These are phyloP conservation scores for Ceriops zippeliana DNA, from an alignment of 345 rosid species.

Conservation along the genomic window DNA sequence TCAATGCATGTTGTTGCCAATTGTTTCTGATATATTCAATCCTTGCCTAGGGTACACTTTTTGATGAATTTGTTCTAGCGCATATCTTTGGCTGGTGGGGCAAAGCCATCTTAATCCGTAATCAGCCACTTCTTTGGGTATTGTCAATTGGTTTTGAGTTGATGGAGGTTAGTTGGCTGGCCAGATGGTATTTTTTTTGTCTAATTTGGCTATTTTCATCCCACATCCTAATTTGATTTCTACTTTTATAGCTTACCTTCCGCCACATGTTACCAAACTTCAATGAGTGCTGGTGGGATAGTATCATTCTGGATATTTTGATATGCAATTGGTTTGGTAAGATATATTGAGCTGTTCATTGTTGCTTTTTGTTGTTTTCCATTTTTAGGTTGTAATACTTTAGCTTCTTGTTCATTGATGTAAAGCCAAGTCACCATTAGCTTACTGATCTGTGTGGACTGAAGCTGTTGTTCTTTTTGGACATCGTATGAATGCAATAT, in stretches of 20 bases:
- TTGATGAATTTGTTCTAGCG: constrained; percentile 95
- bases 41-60: constrained; percentile 64
- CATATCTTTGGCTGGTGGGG: constrained; percentile 99
- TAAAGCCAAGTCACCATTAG: neutral
- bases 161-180: constrained; percentile 68
- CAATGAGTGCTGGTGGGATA: constrained; percentile 99
- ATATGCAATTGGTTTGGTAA: constrained; percentile 99
- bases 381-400: neutral
- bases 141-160: constrained; percentile 95
- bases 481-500: no score
- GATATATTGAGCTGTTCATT: constrained; percentile 22
- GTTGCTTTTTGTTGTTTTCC: neutral
- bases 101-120: constrained; percentile 90
- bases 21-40: constrained; percentile 14
- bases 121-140: constrained; percentile 97
- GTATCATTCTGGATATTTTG: constrained; percentile 91
- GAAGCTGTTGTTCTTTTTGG: no score
- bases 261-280: constrained; percentile 99
- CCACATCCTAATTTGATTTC: constrained; percentile 6
- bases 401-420: neutral
- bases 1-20: neutral
- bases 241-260: constrained; percentile 71
- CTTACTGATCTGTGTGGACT: neutral
- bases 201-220: constrained; percentile 3
- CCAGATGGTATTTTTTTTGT: no score